Evolutionary conservation across 106 monocot genomes (phyloP), one percentile per base, ranked within the genome.

Genomic region (Iris macrosiphon): DNA sequence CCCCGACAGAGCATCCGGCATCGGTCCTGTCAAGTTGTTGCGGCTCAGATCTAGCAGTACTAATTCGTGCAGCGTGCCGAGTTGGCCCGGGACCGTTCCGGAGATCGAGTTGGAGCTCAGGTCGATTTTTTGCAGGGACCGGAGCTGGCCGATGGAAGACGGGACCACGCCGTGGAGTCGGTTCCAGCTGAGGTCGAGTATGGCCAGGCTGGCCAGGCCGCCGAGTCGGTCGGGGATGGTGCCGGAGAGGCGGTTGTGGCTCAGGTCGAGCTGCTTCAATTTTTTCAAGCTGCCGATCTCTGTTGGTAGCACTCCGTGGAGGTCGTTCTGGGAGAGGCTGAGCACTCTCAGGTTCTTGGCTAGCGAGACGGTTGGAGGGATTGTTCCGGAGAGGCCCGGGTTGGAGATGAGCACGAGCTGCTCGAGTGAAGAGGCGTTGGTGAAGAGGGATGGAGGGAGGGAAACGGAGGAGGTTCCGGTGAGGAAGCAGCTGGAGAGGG

Each of bases 221-320:
- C 72, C 64, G 11, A 87, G 27, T 40, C 74, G 71, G 8, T 17
- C 50, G 4, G 86, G 86, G 9, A 81, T 77, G 33, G 52, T 6
- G 7, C 81, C 81, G 20, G 52, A 55, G 29, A 87, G 40, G 34
- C 38, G 18, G 55, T 87, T 87, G 66, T 77, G 81, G 63, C 86
- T 87, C 10, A 87, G 60, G 52, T 87, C 86, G 47, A 87, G 61
- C 71, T 87, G 76, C 71, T 81, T 55, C 38, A 87, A 55, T 29
- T 19, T 34, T 3, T 12, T 13, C 9, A 87, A 50, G n/a, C 28
- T 35, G 20, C 70, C 69, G 14, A 84, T 28, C 48, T 75, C 84
- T 27, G 10, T 20, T 8, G 81, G 86, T 7, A 87, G 60, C 9
- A 0, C 27, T 4, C 81, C 81, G 23, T 38, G 38, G 18, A 87